Conservation (phyloP, 768 basidiomycete genomes). For the Suillus tomentosus region DNA sequence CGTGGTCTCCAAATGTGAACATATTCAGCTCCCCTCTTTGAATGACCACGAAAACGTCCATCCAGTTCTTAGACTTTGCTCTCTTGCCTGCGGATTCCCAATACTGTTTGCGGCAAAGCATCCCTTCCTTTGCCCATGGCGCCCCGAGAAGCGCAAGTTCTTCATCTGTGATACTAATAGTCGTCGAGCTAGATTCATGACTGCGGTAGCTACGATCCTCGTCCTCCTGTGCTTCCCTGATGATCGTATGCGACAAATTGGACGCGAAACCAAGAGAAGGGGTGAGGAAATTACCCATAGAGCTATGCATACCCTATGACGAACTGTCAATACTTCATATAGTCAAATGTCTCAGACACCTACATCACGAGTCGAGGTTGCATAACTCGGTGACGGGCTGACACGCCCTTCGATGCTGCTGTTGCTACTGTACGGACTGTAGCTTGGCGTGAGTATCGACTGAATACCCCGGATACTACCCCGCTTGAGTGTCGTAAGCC, state of each 20-base stretch:
- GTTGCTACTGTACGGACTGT: conserved; percentile 83
- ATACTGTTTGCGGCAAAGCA: conserved; percentile 92
- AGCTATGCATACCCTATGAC: conserved; percentile 56
- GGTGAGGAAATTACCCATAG: conserved; percentile 69
- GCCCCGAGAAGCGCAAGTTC: conserved; percentile 93
- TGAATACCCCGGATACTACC: conserved; percentile 90
- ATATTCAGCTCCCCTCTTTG: conserved; percentile 93
- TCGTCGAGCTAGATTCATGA: conserved; percentile 64
- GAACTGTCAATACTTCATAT: conserved; percentile 17
- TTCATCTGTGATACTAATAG: conserved; percentile 90
- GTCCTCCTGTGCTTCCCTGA: conserved; percentile 89
- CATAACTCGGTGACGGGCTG: conserved; percentile 95
- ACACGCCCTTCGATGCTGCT: conserved; percentile 83
- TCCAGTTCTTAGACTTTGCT: conserved; percentile 88
- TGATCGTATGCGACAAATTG: conserved; percentile 94
- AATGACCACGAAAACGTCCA: conserved; percentile 95
- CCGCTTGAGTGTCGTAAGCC: conserved; percentile 79
- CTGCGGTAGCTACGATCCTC: conserved; percentile 73
- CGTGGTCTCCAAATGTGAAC: conserved; percentile 89
- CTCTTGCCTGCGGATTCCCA: conserved; percentile 85
- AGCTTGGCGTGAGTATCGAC: conserved; percentile 69
- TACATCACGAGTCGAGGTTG: conserved; percentile 86
- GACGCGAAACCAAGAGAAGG: conserved; percentile 96
- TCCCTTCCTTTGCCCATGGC: conserved; percentile 99
- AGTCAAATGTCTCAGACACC: conserved; percentile 17